A percentile compares a stretch with the other conserved stretches of the same genome.
These are phyloP conservation scores for Coccinonectria pachysandricola DNA, from an alignment of 2,329 filamentous ascomycete species.

Conservation along the genomic window DNA sequence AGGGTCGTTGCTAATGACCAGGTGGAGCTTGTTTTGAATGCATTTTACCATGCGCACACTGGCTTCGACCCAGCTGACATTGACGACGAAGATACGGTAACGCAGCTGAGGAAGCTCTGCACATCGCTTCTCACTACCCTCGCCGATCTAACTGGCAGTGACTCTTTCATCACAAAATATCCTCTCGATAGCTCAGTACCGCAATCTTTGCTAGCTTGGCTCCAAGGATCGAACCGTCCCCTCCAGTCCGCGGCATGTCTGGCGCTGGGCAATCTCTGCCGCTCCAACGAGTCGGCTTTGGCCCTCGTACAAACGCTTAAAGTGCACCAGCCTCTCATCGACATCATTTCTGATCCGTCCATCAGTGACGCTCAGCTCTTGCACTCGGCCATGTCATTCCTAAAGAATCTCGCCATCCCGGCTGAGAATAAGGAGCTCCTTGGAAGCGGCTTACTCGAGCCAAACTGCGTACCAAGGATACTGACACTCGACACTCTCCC, in stretches of 20 bases:
- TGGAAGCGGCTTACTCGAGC: slow-evolving; percentile 36
- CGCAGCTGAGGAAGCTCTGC: slow-evolving; percentile 37
- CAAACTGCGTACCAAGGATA: slow-evolving; percentile 38
- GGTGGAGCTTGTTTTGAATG: slow-evolving; percentile 34
- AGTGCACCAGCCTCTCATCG: slow-evolving; percentile 34
- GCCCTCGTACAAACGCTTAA: slow-evolving; percentile 35
- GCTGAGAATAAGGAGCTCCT: slow-evolving; percentile 42
- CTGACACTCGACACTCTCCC: slow-evolving; percentile 40
- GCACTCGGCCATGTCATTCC: slow-evolving; percentile 47
- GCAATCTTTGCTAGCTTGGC: slow-evolving; percentile 36
- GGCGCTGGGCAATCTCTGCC: slow-evolving; percentile 50
- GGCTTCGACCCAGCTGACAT: slow-evolving; percentile 28
- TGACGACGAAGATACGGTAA: slow-evolving; percentile 34
- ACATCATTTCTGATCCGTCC: slow-evolving; percentile 31
- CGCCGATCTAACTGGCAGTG: slow-evolving; percentile 42
- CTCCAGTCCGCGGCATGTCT: slow-evolving; percentile 50
- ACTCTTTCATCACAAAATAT: slow-evolving; percentile 33
- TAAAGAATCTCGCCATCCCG: slow-evolving; percentile 56
- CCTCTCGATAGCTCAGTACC: slow-evolving; percentile 33
- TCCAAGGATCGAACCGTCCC: slow-evolving; percentile 28
- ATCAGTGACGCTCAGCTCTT: slow-evolving; percentile 40
- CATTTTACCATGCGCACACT: slow-evolving; percentile 38
- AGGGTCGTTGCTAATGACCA: slow-evolving; percentile 31
- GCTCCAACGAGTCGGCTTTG: slow-evolving; percentile 43
- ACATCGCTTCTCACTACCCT: slow-evolving; percentile 39